Evolutionary conservation across 2,329 filamentous ascomycete genomes (phyloP), one percentile per base, ranked within the genome.

Genomic region (Trichoderma hamatum): DNA sequence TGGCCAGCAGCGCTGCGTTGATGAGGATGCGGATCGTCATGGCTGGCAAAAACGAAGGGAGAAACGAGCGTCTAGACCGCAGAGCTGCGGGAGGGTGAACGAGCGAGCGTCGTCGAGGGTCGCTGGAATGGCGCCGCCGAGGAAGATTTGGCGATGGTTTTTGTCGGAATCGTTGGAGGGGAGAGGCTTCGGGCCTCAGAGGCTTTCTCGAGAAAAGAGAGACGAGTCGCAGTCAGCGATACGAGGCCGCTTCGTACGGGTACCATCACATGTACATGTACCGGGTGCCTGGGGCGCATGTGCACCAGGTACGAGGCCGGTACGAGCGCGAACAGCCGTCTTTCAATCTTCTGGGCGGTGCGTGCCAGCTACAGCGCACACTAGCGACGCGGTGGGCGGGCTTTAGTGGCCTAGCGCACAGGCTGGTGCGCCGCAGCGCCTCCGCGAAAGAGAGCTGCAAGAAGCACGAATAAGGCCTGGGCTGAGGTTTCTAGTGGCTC

Each of bases 1-100:
- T 76, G 71, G 81, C 81, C 70, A 87, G 72, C 61, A 87, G 80
- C 73, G 78, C 79, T 65, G 83, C 79, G 76, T 85, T 87, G 76
- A 86, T 79, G 69, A 86, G 74, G 75, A 83, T 82, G 71, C 78
- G 74, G 67, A 81, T 71, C 66, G 69, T 70, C 81, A 83, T 83
- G 72, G 72, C 72, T 65, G 39, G 61, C 69, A 28, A 30, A 51
- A 34, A 51, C 51, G 16, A 32, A 52, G 26, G 34, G 19, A 36
- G 24, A 52, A 71, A 70, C 69, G 69, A 70, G 69, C 60, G 69
- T 70, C 69, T 51, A 51, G 52, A 51, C 69, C 63, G 69, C 69
- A 51, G 28, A 62, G 64, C 49, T 54, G 66, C 36, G 69, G 51
- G 36, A 32, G 13, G 46, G 19, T 36, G 24, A 68, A 64, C 59